Percentiles rank a stretch among this genome's conserved stretches.
Conservation (phyloP, 2,329 filamentous ascomycete species). For the Fusarium sp. region DNA sequence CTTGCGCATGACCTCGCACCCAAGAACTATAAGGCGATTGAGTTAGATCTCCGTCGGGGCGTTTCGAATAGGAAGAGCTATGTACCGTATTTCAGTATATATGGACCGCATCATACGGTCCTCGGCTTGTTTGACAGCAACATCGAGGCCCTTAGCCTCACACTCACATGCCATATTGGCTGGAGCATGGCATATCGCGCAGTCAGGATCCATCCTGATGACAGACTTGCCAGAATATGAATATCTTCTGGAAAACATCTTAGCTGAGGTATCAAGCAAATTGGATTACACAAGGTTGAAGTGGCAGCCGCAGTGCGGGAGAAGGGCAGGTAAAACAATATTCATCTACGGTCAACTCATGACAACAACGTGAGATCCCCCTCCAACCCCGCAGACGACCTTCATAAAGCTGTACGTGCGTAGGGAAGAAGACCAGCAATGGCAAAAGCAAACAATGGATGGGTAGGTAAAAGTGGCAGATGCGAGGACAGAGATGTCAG, state of each 20-base stretch:
- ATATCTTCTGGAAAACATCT: slow-evolving; percentile 64
- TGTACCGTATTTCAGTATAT: slow-evolving; percentile 72
- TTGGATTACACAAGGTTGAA: slow-evolving; percentile 28
- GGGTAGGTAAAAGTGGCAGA: slow-evolving; percentile 36
- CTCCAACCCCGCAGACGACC: slow-evolving; percentile 45
- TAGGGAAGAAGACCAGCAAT: slow-evolving; percentile 31
- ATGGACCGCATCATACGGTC: slow-evolving; percentile 70
- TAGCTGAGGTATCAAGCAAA: slow-evolving; percentile 50
- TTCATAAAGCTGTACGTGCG: slow-evolving; percentile 44
- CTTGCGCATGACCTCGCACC: slow-evolving; percentile 73
- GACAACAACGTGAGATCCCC: slow-evolving; percentile 41
- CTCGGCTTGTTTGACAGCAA: slow-evolving; percentile 72
- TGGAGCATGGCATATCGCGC: slow-evolving; percentile 72
- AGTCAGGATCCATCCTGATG: slow-evolving; percentile 76
- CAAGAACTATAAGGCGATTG: slow-evolving; percentile 59
- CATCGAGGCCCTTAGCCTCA: slow-evolving; percentile 72
- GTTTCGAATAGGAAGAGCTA: not conserved
- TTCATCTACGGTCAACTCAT: slow-evolving; percentile 44
- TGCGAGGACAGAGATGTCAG: slow-evolving; percentile 30
- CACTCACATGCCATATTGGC: slow-evolving; percentile 71
- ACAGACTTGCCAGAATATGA: slow-evolving; percentile 59
- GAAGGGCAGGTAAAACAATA: slow-evolving; percentile 35
- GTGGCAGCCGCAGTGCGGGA: slow-evolving; percentile 21
- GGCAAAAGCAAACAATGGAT: slow-evolving; percentile 32
- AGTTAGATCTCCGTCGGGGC: slow-evolving; percentile 18